Conservation (phyloP, 164 flowering plant genomes). For the Vitis rotundifolia region DNA sequence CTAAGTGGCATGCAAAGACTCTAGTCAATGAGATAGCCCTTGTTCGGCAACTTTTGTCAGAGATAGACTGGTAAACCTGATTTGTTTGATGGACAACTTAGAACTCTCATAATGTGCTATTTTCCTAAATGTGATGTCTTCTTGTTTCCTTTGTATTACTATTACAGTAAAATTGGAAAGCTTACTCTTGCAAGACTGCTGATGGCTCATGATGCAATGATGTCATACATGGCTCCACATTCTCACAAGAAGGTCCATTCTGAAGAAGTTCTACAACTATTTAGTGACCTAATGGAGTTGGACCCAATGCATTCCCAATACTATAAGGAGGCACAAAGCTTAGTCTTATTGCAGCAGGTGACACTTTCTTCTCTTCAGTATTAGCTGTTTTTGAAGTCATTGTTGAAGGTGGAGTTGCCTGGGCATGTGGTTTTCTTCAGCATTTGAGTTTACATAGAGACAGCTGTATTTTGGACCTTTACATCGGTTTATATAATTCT, state of each 20-base stretch:
- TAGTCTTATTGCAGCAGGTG: constrained; percentile 68
- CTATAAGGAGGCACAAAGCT: constrained; percentile 75
- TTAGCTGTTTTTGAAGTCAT: background rate
- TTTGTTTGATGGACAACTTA: background rate
- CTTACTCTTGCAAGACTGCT: constrained; percentile 86
- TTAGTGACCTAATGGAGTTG: constrained; percentile 56
- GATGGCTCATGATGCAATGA: constrained; percentile 54
- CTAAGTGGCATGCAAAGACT: constrained; percentile 42
- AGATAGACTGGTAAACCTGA: constrained; percentile 46
- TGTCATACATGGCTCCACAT: constrained; percentile 12
- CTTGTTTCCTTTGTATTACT: background rate
- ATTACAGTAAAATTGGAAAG: constrained; percentile 81
- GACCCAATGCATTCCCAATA: constrained; percentile 69
- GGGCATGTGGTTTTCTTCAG: no score
- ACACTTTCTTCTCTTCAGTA: constrained; percentile 5
- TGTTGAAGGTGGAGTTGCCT: background rate
- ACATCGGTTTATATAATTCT: no score
- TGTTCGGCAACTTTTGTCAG: constrained; percentile 61
- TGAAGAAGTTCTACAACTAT: constrained; percentile 68
- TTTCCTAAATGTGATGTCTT: background rate
- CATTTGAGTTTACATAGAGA: no score
- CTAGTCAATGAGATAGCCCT: constrained; percentile 55
- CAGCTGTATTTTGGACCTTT: no score
- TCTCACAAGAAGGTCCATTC: constrained; percentile 30
- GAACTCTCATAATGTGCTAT: background rate